A percentile compares a stretch with the other conserved stretches of the same genome.
Conservation (phyloP, 2,329 filamentous ascomycete genomes). For the Elsinoe ampelina region DNA sequence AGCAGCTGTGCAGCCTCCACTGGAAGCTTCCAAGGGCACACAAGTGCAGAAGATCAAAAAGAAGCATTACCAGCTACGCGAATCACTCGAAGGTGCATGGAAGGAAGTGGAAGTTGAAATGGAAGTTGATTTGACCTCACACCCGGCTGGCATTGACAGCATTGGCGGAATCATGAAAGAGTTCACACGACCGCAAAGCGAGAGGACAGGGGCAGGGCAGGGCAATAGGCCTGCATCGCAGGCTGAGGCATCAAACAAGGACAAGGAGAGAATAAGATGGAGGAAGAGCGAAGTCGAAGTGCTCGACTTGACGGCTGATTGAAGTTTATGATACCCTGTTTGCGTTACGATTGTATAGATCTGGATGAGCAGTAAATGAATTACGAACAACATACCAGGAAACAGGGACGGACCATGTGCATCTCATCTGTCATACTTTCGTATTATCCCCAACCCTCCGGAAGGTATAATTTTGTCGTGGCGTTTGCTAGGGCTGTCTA, state of each 20-base stretch:
- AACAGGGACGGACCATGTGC: no score
- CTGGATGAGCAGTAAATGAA: background rate
- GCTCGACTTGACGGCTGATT: conserved; percentile 26
- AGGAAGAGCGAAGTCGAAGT: conserved; percentile 28
- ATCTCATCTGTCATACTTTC: no score
- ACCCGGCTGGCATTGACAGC: background rate
- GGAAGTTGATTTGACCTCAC: conserved; percentile 18
- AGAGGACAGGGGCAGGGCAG: conserved; percentile 11
- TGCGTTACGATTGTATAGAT: conserved; percentile 9
- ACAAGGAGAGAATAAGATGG: conserved; percentile 19
- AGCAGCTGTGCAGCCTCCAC: background rate
- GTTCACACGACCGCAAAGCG: conserved; percentile 18
- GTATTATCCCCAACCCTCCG: no score
- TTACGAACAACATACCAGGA: background rate
- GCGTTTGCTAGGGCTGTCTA: background rate
- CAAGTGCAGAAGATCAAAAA: conserved; percentile 17
- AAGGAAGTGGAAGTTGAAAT: conserved; percentile 23
- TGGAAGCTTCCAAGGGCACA: background rate
- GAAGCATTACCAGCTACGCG: conserved; percentile 24
- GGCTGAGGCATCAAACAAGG: background rate
- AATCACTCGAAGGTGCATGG: conserved; percentile 27
- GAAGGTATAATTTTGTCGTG: background rate
- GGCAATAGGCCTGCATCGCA: background rate
- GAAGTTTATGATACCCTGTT: conserved; percentile 12
- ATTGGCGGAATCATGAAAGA: conserved; percentile 16